phyloP scores from a whole-genome alignment of 2,329 filamentous ascomycete species.

The Thielaviopsis euricoi region DNA sequence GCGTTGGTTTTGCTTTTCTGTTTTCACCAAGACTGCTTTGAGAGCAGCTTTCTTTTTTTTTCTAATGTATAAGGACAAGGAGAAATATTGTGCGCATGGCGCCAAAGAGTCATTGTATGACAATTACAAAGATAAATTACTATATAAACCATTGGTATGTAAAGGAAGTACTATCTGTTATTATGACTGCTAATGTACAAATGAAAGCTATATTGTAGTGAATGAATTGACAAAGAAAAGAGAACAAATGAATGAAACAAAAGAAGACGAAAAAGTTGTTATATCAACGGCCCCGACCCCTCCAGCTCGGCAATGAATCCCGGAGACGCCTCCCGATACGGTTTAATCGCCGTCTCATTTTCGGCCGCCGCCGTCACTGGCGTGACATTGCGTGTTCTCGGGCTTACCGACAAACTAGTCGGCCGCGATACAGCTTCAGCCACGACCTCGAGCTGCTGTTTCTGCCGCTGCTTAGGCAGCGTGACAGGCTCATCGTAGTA shows the following conservation, averaged over 20 bases:
- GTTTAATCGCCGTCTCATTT: background rate
- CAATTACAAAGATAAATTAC: too few relatives aligned
- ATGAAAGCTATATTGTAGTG: background rate
- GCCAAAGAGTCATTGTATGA: too few relatives aligned
- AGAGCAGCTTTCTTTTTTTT: background rate
- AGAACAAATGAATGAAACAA: too few relatives aligned
- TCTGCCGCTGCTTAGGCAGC: too few relatives aligned
- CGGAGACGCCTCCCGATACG: background rate
- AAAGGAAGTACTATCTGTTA: background rate
- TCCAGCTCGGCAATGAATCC: constrained; percentile 1
- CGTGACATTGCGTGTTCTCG: background rate
- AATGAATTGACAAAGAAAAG: too few relatives aligned
- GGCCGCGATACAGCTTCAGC: background rate
- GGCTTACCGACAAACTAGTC: background rate
- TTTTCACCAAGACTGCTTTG: background rate
- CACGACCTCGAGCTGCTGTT: too few relatives aligned
- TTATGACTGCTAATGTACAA: background rate
- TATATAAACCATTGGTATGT: too few relatives aligned
- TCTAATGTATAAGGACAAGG: background rate
- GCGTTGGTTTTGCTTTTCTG: constrained; percentile 5
- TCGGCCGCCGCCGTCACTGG: background rate
- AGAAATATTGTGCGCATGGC: background rate
- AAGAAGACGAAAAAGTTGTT: background rate
- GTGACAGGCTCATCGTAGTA: background rate
- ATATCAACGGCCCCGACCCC: constrained; percentile 5